Evolutionary conservation across 345 rosid species (phyloP), one percentile per base, ranked within the genome.

Genomic region (Leavenworthia alabamica): DNA sequence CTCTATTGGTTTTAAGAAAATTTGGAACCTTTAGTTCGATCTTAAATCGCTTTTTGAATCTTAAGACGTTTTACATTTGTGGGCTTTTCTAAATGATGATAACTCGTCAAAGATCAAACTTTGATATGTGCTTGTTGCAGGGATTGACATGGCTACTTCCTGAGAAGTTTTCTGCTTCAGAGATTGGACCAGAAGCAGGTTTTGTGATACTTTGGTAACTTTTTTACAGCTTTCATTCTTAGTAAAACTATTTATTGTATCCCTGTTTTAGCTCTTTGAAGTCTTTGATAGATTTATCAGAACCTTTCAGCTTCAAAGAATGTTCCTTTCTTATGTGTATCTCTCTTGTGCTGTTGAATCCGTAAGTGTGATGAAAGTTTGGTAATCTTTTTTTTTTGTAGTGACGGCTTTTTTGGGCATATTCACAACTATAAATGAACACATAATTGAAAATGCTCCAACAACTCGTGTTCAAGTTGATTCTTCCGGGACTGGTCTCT

Each of bases 141-240:
- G 98, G 97, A 77, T 70, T 92, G 75, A 89, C 97, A 44, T 92
- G 97, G 98, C 85, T 88, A 73, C 89, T 91, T 68, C 93, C 90
- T 1, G 95, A 85, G 78, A 76, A 92, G 67, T 88, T 91, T 75
- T 88, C 96, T 39, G 57, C 74, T 70, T 88, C 98, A 73, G 96
- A 86, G 83, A 91, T 91, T 58, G 92, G 90, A 72, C 95, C 95
- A 67, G 96, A 91, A 91, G 95, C 98, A 88, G 98, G 96, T 91
- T 91, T 82, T 84, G 88, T 88, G 85, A 78, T 72, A 80, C 66
- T 88, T 91, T 81, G 94, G 94, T 83, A 87, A 86, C 97, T 67
- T 67, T 67, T 81, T 82, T 76, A 70, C 72, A 78, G 70, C 82
- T 83, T 76, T 72, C 64, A 62, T 37, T 57, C 55, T 73, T 74